Evolutionary conservation across 2,329 filamentous ascomycete species (phyloP).

Genomic region (Cladosporium sp.): DNA sequence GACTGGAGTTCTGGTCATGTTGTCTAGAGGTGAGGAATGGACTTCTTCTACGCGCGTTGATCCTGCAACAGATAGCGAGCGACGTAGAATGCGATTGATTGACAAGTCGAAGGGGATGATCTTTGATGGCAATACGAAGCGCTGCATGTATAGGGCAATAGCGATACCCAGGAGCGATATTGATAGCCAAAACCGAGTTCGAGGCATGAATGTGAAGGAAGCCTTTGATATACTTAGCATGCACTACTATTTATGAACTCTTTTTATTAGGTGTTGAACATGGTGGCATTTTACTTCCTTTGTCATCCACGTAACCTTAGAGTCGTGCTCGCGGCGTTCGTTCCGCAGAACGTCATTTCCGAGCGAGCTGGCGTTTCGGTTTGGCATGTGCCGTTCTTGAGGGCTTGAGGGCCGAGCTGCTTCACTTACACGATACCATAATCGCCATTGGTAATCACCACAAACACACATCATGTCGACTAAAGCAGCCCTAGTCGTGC

Average conservation of each 20-base stretch:
- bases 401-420: constrained; percentile 2
- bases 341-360: constrained; percentile 13
- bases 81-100: not conserved
- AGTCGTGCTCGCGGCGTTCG: constrained; percentile 6
- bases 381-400: not conserved
- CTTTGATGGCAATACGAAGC: not conserved
- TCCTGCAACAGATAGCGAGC: not conserved
- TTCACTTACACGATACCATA: not conserved
- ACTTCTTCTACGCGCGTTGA: not conserved
- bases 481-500: constrained; percentile 66
- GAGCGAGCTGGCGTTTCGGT: not conserved
- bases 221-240: not conserved
- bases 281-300: not conserved
- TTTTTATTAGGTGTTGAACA: not conserved
- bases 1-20: constrained; percentile 47
- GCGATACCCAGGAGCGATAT: not conserved
- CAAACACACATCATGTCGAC: constrained; percentile 41
- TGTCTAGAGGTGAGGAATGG: not conserved
- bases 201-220: not conserved
- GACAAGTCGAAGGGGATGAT: not conserved
- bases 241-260: not conserved
- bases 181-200: not conserved
- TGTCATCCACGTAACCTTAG: constrained; percentile 8
- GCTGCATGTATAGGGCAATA: not conserved
- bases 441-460: constrained; percentile 6